Conservation (phyloP, 306 rosid genomes). For the Dalbergia cochinchinensis region DNA sequence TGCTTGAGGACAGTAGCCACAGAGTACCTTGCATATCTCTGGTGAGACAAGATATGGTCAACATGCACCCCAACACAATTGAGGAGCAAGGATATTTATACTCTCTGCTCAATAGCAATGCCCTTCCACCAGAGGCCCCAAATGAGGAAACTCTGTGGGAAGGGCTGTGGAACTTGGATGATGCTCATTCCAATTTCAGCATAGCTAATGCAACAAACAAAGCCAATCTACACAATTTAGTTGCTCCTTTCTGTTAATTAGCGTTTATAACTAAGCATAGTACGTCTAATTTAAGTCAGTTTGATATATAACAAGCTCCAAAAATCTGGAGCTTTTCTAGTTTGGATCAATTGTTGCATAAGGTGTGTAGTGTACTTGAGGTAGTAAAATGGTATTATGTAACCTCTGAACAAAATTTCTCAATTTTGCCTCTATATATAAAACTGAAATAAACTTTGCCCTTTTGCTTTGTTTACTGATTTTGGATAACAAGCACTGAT, state of each 20-base stretch:
- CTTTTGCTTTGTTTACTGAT: not conserved
- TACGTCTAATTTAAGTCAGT: constrained; percentile 28
- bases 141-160: constrained; percentile 77
- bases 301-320: constrained; percentile 45
- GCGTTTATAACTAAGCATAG: not conserved
- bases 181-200: constrained; percentile 52
- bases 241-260: constrained; percentile 68
- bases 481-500: not conserved
- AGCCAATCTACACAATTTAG: constrained; percentile 49
- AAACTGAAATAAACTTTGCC: constrained; percentile 13
- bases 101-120: constrained; percentile 59
- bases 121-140: constrained; percentile 55
- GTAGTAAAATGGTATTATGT: not conserved
- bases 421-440: constrained; percentile 34
- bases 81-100: constrained; percentile 59
- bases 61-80: constrained; percentile 47
- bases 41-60: constrained; percentile 55
- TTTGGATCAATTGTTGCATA: constrained; percentile 42
- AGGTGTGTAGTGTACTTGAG: constrained; percentile 34
- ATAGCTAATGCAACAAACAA: constrained; percentile 49
- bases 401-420: constrained; percentile 39
- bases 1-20: constrained; percentile 64
- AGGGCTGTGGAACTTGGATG: constrained; percentile 87
- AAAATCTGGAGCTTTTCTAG: constrained; percentile 40
- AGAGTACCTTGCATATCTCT: constrained; percentile 53